Evolutionary conservation across 2,329 filamentous ascomycete genomes (phyloP), one percentile per base, ranked within the genome.

Genomic region (Colletotrichum sp.): DNA sequence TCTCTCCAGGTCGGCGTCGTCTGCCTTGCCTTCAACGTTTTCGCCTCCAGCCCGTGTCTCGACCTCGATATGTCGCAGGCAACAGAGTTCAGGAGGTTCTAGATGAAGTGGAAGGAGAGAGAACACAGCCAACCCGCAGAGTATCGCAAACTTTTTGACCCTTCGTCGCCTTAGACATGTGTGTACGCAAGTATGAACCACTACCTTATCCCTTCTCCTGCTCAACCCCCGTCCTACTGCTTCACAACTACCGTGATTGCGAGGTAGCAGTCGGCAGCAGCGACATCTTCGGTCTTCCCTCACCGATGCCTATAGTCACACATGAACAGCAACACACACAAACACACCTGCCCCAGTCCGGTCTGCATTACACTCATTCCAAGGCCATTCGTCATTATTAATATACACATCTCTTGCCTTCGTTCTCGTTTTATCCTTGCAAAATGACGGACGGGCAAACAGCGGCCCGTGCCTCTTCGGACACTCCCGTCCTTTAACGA

Each of bases 371-470:
- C 16, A 13, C 62, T 69, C 59, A 36, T 69, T 73, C 34, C 57
- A 65, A 72, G 64, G 44, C 70, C 70, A 76, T 76, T 76, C 73
- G 44, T 73, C 70, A 76, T 76, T 73, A 76, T 73, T 76, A 73
- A 76, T 73, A 69, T 76, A 76, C 73, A 76, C 66, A 73, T 59
- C 44, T 69, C 28, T 36, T 39, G 52, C 36, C 70, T 57, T 60
- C 26, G 32, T 55, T 69, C 34, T 60, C 70, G 64, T 64, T 39
- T 72, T 18, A 44, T 70, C 28, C 49, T 63, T 66, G 21, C 34
- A 32, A 26, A 26, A 26, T 28, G 30, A 34, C 16, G 68, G 57
- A 55, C 30, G 30, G 44, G 44, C 44, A 52, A 52, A 49, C 34
- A 57, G 59, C 69, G 62, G 52, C 30, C 30, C 71, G 26, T 32